A percentile compares a stretch with the other conserved stretches of the same genome.
phyloP scores from a whole-genome alignment of 2,329 filamentous ascomycete species.

The Zymoseptoria passerinii region DNA sequence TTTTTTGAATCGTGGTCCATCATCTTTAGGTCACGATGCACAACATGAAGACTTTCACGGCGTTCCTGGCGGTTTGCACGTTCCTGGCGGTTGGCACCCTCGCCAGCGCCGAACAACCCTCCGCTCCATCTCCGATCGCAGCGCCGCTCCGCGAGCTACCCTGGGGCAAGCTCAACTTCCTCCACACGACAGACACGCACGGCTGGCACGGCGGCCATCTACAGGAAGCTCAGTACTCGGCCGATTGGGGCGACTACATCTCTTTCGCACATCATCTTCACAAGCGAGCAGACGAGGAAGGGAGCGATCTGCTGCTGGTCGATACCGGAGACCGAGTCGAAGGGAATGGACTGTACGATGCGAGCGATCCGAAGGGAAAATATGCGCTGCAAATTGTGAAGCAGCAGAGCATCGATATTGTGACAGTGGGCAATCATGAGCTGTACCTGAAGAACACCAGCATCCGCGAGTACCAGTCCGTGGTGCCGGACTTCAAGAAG shows the following conservation, averaged over 20 bases:
- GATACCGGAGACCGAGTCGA: slow-evolving; percentile 93
- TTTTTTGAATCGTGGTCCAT: background rate
- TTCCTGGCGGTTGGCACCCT: slow-evolving; percentile 20
- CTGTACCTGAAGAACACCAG: slow-evolving; percentile 76
- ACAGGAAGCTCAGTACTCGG: slow-evolving; percentile 85
- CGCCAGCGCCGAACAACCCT: slow-evolving; percentile 56
- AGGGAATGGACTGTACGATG: slow-evolving; percentile 90
- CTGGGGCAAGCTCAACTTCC: slow-evolving; percentile 87
- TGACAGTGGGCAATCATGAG: slow-evolving; percentile 91
- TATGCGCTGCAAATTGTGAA: slow-evolving; percentile 84
- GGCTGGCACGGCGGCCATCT: slow-evolving; percentile 93
- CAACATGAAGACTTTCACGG: background rate
- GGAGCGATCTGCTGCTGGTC: slow-evolving; percentile 79
- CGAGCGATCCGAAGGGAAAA: slow-evolving; percentile 74
- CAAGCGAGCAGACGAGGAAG: slow-evolving; percentile 65
- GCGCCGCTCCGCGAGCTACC: slow-evolving; percentile 75
- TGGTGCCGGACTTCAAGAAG: slow-evolving; percentile 72
- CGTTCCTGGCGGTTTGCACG: slow-evolving; percentile 19
- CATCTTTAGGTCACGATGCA: background rate
- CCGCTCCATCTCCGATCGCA: slow-evolving; percentile 65
- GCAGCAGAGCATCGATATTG: slow-evolving; percentile 72
- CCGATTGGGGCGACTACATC: slow-evolving; percentile 96
- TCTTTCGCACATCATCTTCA: slow-evolving; percentile 83
- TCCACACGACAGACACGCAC: slow-evolving; percentile 93
- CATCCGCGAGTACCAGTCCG: slow-evolving; percentile 66